phyloP scores from a whole-genome alignment of 768 basidiomycete species.

The Amanita pallidorosea region DNA sequence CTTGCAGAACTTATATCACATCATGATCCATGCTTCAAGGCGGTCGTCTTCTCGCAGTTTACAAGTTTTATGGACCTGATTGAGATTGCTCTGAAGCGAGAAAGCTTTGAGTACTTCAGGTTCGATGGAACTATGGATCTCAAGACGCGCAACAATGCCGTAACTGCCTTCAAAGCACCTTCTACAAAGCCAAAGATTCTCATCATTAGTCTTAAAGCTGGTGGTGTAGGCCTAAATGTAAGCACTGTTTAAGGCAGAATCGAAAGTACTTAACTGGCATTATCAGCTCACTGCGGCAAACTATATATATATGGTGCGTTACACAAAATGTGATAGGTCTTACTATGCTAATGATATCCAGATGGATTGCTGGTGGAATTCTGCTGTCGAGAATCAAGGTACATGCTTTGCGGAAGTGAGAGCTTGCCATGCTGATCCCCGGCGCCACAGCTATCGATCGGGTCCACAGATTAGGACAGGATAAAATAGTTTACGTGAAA shows the following conservation, averaged over 20 bases:
- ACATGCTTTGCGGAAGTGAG: background rate
- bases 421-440: background rate
- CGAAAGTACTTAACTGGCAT: background rate
- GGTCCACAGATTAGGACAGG: conserved; percentile 79
- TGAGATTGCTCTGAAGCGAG: conserved; percentile 56
- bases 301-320: conserved; percentile 73
- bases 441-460: conserved; percentile 59
- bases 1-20: conserved; percentile 45
- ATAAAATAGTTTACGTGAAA: conserved; percentile 71
- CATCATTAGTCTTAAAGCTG: conserved; percentile 77
- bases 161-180: conserved; percentile 65
- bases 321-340: background rate
- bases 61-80: conserved; percentile 83
- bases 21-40: conserved; percentile 70
- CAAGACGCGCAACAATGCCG: conserved; percentile 64
- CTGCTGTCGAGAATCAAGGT: conserved; percentile 77
- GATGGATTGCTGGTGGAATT: conserved; percentile 96
- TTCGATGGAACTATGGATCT: conserved; percentile 93
- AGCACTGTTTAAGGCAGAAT: conserved; percentile 11
- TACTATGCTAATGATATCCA: conserved; percentile 14
- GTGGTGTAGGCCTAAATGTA: conserved; percentile 86
- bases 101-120: conserved; percentile 58
- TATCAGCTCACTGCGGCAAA: conserved; percentile 66
- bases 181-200: conserved; percentile 67
- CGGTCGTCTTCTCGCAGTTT: conserved; percentile 86